Evolutionary conservation across 345 rosid genomes (phyloP).

Genomic region (Bretschneidera sinensis): DNA sequence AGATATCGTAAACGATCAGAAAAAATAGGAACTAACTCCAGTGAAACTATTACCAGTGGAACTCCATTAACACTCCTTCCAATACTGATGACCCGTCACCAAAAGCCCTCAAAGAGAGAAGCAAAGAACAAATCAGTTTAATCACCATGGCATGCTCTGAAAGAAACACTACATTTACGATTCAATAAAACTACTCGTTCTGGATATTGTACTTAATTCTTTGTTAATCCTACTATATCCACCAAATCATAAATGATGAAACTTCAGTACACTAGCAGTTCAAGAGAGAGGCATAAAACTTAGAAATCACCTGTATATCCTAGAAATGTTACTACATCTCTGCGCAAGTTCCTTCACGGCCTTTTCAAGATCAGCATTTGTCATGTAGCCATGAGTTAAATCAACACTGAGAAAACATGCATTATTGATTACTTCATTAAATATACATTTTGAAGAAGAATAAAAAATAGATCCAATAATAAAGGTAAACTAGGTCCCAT

Average conservation of each 20-base stretch:
- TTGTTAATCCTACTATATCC: not conserved
- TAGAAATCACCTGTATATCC: conserved; percentile 73
- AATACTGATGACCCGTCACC: conserved; percentile 62
- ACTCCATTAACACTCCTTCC: conserved; percentile 90
- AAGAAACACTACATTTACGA: not conserved
- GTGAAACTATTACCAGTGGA: conserved; percentile 64
- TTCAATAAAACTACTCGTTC: not conserved
- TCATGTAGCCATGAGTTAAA: conserved; percentile 65
- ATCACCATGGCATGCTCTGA: conserved; percentile 10
- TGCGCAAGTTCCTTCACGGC: conserved; percentile 65
- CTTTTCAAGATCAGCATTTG: conserved; percentile 68
- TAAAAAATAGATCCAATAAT: not conserved
- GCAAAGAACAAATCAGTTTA: conserved; percentile 49
- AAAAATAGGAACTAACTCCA: conserved; percentile 5
- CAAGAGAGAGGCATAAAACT: not conserved
- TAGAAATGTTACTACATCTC: conserved; percentile 73
- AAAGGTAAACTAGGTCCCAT: not conserved
- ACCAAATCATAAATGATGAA: not conserved
- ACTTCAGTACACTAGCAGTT: not conserved
- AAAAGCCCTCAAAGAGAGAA: conserved; percentile 85
- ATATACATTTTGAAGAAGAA: not conserved
- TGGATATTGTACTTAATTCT: not conserved
- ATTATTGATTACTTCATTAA: conserved; percentile 2
- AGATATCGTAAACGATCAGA: not conserved
- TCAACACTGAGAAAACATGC: conserved; percentile 31